A percentile compares a stretch with the other conserved stretches of the same genome.
These are phyloP conservation scores for Coniochaeta sp. DNA, from an alignment of 2,329 filamentous ascomycete species.

Conservation along the genomic window DNA sequence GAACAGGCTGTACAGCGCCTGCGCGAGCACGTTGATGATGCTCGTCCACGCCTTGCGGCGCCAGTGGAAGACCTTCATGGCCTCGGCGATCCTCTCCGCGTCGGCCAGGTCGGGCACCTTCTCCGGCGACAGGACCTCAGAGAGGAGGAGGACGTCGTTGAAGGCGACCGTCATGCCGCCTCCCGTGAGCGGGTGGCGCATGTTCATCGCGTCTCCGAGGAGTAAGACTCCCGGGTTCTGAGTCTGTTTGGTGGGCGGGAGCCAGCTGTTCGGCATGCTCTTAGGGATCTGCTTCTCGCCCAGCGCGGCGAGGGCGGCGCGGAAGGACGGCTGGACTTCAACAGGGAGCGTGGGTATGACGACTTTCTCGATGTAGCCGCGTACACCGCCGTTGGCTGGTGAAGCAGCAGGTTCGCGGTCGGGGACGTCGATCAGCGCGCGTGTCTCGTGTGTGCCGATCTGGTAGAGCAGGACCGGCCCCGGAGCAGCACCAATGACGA, in stretches of 20 bases:
- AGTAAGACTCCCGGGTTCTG: constrained; percentile 65
- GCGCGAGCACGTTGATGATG: constrained; percentile 96
- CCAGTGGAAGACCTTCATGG: constrained; percentile 79
- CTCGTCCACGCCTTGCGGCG: constrained; percentile 70
- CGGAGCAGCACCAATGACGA: constrained; percentile 67
- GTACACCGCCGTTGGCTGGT: constrained; percentile 70
- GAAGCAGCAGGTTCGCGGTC: constrained; percentile 67
- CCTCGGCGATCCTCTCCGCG: constrained; percentile 53
- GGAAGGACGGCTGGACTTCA: constrained; percentile 64
- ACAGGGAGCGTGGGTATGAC: constrained; percentile 73
- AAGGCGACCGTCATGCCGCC: constrained; percentile 98
- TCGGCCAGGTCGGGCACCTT: constrained; percentile 63
- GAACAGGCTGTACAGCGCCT: constrained; percentile 87
- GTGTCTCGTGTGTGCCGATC: constrained; percentile 90
- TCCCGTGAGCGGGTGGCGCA: constrained; percentile 96
- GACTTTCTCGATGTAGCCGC: constrained; percentile 68
- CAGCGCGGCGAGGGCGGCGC: constrained; percentile 72
- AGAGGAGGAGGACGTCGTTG: constrained; percentile 78
- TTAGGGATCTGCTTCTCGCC: constrained; percentile 67
- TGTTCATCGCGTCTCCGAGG: constrained; percentile 93
- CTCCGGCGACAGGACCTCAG: constrained; percentile 63
- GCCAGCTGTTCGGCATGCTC: constrained; percentile 93
- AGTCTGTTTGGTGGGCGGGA: constrained; percentile 62
- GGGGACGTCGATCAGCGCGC: constrained; percentile 83
- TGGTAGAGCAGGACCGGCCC: constrained; percentile 84